Evolutionary conservation across 331 rosid species (phyloP), one percentile per base, ranked within the genome.

Genomic region (Stylosanthes scabra): DNA sequence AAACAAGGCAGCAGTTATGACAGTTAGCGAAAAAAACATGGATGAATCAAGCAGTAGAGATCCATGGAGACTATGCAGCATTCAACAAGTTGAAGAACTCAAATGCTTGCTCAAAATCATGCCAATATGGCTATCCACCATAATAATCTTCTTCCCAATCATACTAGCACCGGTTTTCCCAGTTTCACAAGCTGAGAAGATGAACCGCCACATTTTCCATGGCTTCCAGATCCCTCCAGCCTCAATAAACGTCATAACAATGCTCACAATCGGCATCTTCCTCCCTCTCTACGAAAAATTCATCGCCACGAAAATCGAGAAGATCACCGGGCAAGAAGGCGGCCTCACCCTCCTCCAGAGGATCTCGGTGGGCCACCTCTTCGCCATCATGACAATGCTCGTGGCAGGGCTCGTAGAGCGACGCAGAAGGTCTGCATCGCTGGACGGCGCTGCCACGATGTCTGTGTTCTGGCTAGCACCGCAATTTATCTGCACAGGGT

Each of bases 131-230:
- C 34, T 59, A 5, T 46, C 88, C 0, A 79, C 80, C 3, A 42
- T 63, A 74, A 74, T 87, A 49, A 13, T 66, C 68, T 51, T 76
- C 25, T 61, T 67, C 12, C 29, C 90, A 11, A 42, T 75, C 2
- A 59, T 56, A 5, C 88, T 83, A 31, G 70, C 71, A 63, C 29
- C 45, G 16, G 83, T 88, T 0, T 89, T 87, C 11, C 59, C 80
- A 2, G 71, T 87, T 6, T 87, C 89, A 31, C 89, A 87, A 14
- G 96, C 90, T 37, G 52, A 79, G n/a, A 83, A 76, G 64, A 81
- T 85, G 90, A 77, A 83, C 25, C 63, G 80, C 2, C 87, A 80
- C 34, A 16, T 87, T 0, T 83, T 86, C 8, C 66, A 59, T 11
- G 45, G 44, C 5, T 85, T 81, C 28, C 79, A 89, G 55, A 40